These are phyloP conservation scores for Melampsora larici-populina DNA, from an alignment of 1,284 basidiomycete species.

Conservation along the genomic window DNA sequence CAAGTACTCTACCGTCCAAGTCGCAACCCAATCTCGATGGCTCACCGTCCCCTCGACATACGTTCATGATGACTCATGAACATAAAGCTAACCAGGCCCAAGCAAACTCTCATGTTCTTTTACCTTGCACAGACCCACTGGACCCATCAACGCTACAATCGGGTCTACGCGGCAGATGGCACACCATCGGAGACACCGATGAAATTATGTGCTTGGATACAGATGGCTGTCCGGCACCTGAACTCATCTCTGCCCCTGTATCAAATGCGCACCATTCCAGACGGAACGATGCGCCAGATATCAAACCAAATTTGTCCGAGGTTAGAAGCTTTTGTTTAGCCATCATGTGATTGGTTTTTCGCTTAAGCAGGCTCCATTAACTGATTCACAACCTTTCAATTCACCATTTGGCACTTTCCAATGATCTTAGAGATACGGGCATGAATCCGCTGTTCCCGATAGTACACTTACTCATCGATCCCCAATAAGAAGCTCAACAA, in stretches of 20 bases:
- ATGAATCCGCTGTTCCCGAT: not conserved
- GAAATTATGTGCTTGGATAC: not conserved
- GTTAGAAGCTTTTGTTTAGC: not conserved
- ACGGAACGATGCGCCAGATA: not conserved
- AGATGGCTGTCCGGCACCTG: not conserved
- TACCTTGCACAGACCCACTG: too few relatives aligned
- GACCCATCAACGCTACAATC: not conserved
- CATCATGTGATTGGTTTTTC: too few relatives aligned
- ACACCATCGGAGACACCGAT: not conserved
- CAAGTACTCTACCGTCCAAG: not conserved
- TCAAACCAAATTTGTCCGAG: not conserved
- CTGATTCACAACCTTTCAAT: too few relatives aligned
- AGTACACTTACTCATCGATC: not conserved
- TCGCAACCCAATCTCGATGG: not conserved
- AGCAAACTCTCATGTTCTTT: too few relatives aligned
- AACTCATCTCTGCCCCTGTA: not conserved
- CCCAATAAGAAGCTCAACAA: not conserved
- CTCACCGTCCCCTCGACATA: not conserved
- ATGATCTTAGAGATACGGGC: not conserved
- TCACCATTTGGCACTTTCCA: too few relatives aligned
- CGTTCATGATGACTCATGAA: not conserved
- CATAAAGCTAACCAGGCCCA: too few relatives aligned
- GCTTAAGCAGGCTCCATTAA: too few relatives aligned
- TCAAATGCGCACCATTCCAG: not conserved
- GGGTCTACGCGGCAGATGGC: not conserved